Evolutionary conservation across 106 monocot genomes (phyloP).

Genomic region (Dioscorea dumetorum): DNA sequence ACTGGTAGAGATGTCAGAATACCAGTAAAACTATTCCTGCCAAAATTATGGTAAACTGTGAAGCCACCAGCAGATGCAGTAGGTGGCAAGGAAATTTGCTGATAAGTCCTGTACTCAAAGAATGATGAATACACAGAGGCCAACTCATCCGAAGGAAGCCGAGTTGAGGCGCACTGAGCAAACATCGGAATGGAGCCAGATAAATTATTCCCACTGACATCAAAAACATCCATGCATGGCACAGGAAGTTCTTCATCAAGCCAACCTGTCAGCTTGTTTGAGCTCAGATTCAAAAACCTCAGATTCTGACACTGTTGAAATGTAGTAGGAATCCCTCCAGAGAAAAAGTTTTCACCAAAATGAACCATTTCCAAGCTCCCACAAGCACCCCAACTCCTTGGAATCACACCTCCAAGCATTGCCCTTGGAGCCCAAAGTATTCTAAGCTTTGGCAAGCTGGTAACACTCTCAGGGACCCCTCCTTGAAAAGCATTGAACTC

Average conservation of each 20-base stretch:
- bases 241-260: slow-evolving; percentile 43
- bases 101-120: slow-evolving; percentile 20
- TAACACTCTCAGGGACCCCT: slow-evolving; percentile 53
- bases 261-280: slow-evolving; percentile 62
- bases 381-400: slow-evolving; percentile 69
- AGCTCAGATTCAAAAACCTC: slow-evolving; percentile 66
- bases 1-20: slow-evolving; percentile 39
- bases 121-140: slow-evolving; percentile 33
- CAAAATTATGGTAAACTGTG: slow-evolving; percentile 68
- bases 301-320: slow-evolving; percentile 61
- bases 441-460: slow-evolving; percentile 52
- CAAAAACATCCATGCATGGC: slow-evolving; percentile 75
- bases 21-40: slow-evolving; percentile 56
- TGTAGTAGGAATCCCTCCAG: slow-evolving; percentile 33
- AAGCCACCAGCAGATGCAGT: slow-evolving; percentile 8
- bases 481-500: slow-evolving; percentile 79
- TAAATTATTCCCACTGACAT: slow-evolving; percentile 69
- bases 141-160: slow-evolving; percentile 16
- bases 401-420: slow-evolving; percentile 54
- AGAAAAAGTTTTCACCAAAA: slow-evolving; percentile 58
- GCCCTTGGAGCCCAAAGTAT: slow-evolving; percentile 83
- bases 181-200: slow-evolving; percentile 64
- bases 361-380: slow-evolving; percentile 72
- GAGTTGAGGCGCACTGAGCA: slow-evolving; percentile 18
- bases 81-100: slow-evolving; percentile 13